phyloP scores from a whole-genome alignment of 108 stramenopile species.

The Ochromonas danica region DNA sequence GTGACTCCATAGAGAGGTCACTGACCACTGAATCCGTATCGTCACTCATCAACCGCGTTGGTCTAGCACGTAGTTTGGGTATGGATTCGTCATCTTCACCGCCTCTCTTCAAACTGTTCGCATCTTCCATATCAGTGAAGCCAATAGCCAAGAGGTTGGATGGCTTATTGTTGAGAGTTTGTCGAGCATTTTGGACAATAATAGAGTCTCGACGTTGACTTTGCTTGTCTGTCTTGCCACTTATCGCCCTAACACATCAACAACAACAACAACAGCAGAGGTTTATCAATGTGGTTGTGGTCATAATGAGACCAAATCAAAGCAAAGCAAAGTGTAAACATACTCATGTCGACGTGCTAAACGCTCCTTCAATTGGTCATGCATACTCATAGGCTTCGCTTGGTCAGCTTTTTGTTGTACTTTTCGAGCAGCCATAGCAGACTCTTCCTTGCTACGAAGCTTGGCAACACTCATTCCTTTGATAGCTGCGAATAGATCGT shows the following conservation, averaged over 20 bases:
- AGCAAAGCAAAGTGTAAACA: not conserved
- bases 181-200: not conserved
- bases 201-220: not conserved
- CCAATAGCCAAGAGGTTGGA: not conserved
- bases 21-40: no score
- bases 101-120: not conserved
- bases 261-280: not conserved
- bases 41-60: no score
- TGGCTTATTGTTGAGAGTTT: not conserved
- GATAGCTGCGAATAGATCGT: constrained; percentile 4
- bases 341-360: constrained; percentile 11
- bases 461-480: constrained; percentile 33
- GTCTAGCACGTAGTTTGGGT: no score
- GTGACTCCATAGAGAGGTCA: not conserved
- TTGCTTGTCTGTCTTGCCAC: constrained; percentile 9
- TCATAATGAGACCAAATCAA: not conserved
- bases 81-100: no score
- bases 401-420: not conserved
- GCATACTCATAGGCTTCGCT: constrained; percentile 20
- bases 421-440: not conserved
- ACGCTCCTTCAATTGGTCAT: not conserved
- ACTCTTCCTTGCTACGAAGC: not conserved
- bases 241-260: constrained; percentile 7
- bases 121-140: not conserved
- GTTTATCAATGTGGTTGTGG: not conserved